phyloP scores from a whole-genome alignment of 306 rosid species.

The Cicer yamashitae region DNA sequence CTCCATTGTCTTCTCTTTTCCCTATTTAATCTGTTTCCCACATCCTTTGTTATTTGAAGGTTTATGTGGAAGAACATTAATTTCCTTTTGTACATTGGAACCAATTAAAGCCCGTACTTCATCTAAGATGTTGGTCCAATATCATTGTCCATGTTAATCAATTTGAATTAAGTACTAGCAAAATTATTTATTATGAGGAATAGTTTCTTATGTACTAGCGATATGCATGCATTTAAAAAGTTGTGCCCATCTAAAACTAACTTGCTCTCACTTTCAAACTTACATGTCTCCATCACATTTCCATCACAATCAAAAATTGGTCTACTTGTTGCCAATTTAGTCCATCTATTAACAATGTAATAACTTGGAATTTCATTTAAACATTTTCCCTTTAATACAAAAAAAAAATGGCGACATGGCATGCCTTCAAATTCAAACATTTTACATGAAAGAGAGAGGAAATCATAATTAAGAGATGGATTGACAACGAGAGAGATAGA shows the following conservation, averaged over 20 bases:
- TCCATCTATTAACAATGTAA: too few species aligned
- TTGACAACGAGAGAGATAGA: too few species aligned
- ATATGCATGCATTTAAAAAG: not conserved
- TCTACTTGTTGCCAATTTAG: not conserved
- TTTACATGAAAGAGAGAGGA: too few species aligned
- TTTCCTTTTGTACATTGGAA: not conserved
- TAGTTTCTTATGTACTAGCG: not conserved
- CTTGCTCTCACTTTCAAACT: not conserved
- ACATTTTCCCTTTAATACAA: not conserved
- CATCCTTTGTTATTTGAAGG: not conserved
- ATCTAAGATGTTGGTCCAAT: not conserved
- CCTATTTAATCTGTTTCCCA: too few species aligned
- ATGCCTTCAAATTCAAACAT: conserved; percentile 1
- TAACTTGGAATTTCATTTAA: too few species aligned
- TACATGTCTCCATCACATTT: too few species aligned
- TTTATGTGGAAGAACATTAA: too few species aligned
- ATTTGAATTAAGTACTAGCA: not conserved
- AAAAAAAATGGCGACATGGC: not conserved
- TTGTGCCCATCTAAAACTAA: not conserved
- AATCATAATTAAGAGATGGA: too few species aligned
- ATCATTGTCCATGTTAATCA: not conserved
- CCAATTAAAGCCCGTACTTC: not conserved
- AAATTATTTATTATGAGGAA: not conserved
- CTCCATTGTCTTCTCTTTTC: too few species aligned
- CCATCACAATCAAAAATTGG: not conserved